phyloP scores from a whole-genome alignment of 2,329 filamentous ascomycete genomes.

The Cryphonectria carpinicola region DNA sequence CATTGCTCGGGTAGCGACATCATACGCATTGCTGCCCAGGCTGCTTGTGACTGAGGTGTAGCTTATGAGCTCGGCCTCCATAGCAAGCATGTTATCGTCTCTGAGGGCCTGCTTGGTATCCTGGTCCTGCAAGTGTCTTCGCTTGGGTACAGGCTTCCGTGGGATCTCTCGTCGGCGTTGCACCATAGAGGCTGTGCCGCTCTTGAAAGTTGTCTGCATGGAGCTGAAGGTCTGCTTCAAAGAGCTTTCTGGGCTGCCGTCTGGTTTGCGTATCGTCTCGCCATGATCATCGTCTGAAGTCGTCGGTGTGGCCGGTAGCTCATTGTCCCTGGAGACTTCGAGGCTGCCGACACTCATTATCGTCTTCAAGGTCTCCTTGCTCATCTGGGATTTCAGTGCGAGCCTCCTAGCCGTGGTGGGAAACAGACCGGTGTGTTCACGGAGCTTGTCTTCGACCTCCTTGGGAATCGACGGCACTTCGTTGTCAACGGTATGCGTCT shows the following conservation, averaged over 20 bases:
- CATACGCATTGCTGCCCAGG: constrained; percentile 36
- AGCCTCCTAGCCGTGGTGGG: constrained; percentile 43
- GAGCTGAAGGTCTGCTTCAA: constrained; percentile 35
- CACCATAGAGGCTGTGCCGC: constrained; percentile 37
- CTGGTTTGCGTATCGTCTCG: constrained; percentile 3
- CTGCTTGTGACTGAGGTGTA: constrained; percentile 33
- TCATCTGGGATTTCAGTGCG: constrained; percentile 45
- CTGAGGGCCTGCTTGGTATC: constrained; percentile 13
- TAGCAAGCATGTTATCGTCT: constrained; percentile 29
- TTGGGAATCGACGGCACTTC: constrained; percentile 42
- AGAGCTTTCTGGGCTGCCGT: constrained; percentile 27
- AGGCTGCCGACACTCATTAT: constrained; percentile 55
- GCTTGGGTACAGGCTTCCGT: constrained; percentile 38
- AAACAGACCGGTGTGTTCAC: constrained; percentile 40
- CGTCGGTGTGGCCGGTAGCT: constrained; percentile 26
- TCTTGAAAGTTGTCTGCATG: constrained; percentile 34
- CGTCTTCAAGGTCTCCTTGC: constrained; percentile 53
- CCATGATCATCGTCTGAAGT: constrained; percentile 21
- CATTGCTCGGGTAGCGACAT: constrained; percentile 33
- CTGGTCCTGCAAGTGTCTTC: constrained; percentile 21
- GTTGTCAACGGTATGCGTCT: constrained; percentile 40
- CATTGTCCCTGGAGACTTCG: constrained; percentile 38
- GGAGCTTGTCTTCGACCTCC: constrained; percentile 42
- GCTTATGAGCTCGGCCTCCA: constrained; percentile 31
- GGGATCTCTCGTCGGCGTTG: constrained; percentile 37